Conservation (phyloP, 176 grass and related monocot species). For the Avena insularis region DNA sequence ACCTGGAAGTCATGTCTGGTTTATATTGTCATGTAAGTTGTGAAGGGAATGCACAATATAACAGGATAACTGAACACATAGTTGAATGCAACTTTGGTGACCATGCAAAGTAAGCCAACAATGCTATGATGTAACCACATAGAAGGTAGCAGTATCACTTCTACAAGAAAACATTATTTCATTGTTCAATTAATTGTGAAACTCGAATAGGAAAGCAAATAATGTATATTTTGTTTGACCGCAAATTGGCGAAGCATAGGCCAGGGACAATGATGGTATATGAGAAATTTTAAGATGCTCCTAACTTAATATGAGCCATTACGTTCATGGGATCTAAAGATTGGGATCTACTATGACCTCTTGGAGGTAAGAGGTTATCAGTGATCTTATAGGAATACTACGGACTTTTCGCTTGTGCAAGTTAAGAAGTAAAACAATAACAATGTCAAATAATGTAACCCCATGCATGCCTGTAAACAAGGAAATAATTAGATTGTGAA, state of each 20-base stretch:
- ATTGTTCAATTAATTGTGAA: background rate
- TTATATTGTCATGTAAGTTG: background rate
- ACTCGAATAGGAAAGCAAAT: no score
- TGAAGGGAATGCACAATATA: background rate
- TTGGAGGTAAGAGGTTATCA: background rate
- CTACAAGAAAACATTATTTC: background rate
- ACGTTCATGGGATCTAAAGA: background rate
- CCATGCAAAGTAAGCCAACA: background rate
- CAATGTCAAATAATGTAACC: background rate
- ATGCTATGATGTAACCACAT: background rate
- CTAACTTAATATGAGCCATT: background rate
- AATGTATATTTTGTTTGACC: no score
- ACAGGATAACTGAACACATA: background rate
- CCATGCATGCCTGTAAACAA: background rate
- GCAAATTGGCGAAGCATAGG: no score
- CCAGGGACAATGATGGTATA: no score
- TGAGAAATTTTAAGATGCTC: background rate
- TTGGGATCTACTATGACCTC: background rate
- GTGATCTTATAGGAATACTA: background rate
- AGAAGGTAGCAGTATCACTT: background rate
- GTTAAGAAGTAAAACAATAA: background rate
- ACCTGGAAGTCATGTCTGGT: background rate
- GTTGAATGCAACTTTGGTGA: background rate
- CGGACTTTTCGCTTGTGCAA: background rate
- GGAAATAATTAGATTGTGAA: background rate